phyloP scores from a whole-genome alignment of 768 basidiomycete genomes.

The Mycena belliarum region DNA sequence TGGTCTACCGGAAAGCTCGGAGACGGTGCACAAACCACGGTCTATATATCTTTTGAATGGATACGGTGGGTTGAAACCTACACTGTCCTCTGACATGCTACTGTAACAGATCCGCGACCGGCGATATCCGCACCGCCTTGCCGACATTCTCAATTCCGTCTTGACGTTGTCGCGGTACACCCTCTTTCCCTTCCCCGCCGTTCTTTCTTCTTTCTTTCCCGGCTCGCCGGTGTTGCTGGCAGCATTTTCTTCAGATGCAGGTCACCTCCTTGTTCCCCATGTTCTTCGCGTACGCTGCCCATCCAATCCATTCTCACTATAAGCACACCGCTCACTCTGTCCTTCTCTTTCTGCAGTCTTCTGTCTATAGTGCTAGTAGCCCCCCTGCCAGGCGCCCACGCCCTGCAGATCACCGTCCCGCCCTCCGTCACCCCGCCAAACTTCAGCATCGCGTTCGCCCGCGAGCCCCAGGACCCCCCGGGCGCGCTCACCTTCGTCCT shows the following conservation, averaged over 20 bases:
- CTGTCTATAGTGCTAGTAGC: constrained; percentile 11
- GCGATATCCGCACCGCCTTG: not conserved
- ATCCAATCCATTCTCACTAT: too few relatives aligned
- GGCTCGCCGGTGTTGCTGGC: constrained; percentile 24
- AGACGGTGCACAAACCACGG: too few relatives aligned
- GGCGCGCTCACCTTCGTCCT: constrained; percentile 5
- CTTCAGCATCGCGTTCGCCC: constrained; percentile 3
- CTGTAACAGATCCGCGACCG: not conserved
- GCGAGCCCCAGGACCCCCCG: not conserved
- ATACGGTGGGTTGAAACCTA: not conserved
- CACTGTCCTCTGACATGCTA: too few relatives aligned
- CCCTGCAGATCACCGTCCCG: constrained; percentile 12
- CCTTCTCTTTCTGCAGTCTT: constrained; percentile 5
- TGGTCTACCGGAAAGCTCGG: too few relatives aligned
- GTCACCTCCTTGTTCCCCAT: constrained; percentile 19
- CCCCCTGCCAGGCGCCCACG: constrained; percentile 12
- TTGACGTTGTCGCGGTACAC: constrained; percentile 12
- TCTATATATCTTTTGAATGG: too few relatives aligned
- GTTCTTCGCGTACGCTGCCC: constrained; percentile 17
- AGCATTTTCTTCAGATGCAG: constrained; percentile 21
- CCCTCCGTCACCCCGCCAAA: constrained; percentile 6
- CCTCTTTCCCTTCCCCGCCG: constrained; percentile 7
- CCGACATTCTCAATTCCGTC: not conserved
- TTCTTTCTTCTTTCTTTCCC: constrained; percentile 3
- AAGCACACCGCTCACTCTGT: too few relatives aligned